phyloP scores from a whole-genome alignment of 2,329 filamentous ascomycete genomes.

The Talaromyces rugulosus region DNA sequence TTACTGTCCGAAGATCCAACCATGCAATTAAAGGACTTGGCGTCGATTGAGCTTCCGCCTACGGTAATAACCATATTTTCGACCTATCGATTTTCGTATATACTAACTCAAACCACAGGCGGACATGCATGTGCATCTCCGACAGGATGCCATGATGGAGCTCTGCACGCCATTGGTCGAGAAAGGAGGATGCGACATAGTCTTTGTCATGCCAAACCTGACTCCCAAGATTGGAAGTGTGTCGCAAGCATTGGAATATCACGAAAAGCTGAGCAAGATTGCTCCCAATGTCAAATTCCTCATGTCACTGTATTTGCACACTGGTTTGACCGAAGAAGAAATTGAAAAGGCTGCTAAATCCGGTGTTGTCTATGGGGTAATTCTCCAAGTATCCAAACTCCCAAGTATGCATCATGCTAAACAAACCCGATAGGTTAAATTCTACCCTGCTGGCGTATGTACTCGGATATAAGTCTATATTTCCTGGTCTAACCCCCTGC shows the following conservation, averaged over 20 bases:
- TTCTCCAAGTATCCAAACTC: background rate
- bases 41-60: slow-evolving; percentile 12
- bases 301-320: slow-evolving; percentile 69
- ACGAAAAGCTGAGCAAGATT: slow-evolving; percentile 55
- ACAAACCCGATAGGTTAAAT: slow-evolving; percentile 53
- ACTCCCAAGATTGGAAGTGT: slow-evolving; percentile 61
- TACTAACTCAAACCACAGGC: slow-evolving; percentile 2
- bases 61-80: slow-evolving; percentile 4
- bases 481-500: background rate
- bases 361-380: slow-evolving; percentile 63
- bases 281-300: slow-evolving; percentile 63
- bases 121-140: slow-evolving; percentile 55
- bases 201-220: slow-evolving; percentile 60
- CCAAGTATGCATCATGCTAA: slow-evolving; percentile 23
- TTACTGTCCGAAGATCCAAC: background rate
- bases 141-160: slow-evolving; percentile 62
- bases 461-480: background rate
- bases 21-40: slow-evolving; percentile 13
- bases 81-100: background rate
- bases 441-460: slow-evolving; percentile 36
- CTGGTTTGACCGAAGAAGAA: slow-evolving; percentile 61
- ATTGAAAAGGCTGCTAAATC: slow-evolving; percentile 69
- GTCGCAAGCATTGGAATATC: slow-evolving; percentile 62
- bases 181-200: slow-evolving; percentile 62
- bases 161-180: slow-evolving; percentile 52